Evolutionary conservation across 768 basidiomycete genomes (phyloP).

Genomic region (Obba rivulosa): DNA sequence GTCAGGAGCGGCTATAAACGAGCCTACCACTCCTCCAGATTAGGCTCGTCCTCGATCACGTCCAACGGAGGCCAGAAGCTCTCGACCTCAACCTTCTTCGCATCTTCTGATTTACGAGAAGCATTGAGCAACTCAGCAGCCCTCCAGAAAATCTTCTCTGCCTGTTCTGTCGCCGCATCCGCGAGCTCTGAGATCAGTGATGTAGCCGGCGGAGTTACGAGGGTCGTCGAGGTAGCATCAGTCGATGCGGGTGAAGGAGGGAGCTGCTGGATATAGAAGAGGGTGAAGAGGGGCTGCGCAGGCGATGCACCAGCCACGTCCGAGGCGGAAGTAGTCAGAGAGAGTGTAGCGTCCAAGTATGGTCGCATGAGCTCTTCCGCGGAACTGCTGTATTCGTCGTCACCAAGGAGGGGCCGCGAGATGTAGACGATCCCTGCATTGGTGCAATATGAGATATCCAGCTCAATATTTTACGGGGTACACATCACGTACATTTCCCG

Average conservation of each 20-base stretch:
- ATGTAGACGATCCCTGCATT: conserved; percentile 56
- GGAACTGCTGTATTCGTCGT: conserved; percentile 14
- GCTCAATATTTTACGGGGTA: background rate
- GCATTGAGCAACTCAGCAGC: conserved; percentile 28
- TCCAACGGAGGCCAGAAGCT: conserved; percentile 18
- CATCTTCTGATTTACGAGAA: conserved; percentile 17
- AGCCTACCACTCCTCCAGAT: conserved; percentile 8
- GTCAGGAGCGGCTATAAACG: too few relatives aligned
- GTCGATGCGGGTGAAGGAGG: background rate
- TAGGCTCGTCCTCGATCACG: conserved; percentile 11
- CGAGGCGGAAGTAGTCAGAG: conserved; percentile 11
- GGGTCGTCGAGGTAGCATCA: conserved; percentile 19
- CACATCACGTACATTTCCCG: conserved; percentile 55
- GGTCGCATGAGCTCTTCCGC: conserved; percentile 45
- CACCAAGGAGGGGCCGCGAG: conserved; percentile 37
- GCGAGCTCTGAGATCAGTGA: conserved; percentile 44
- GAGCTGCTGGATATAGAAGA: conserved; percentile 50
- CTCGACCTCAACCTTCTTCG: conserved; percentile 15
- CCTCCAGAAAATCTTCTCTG: conserved; percentile 54
- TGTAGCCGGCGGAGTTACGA: conserved; percentile 24
- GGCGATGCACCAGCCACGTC: conserved; percentile 4
- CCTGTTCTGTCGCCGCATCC: conserved; percentile 52
- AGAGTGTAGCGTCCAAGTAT: conserved; percentile 49
- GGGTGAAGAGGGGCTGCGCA: conserved; percentile 42
- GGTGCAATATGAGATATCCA: background rate